Percentiles rank a stretch among this genome's conserved stretches.
phyloP scores from a whole-genome alignment of 345 rosid species.

The Erysimum cheiranthoides region DNA sequence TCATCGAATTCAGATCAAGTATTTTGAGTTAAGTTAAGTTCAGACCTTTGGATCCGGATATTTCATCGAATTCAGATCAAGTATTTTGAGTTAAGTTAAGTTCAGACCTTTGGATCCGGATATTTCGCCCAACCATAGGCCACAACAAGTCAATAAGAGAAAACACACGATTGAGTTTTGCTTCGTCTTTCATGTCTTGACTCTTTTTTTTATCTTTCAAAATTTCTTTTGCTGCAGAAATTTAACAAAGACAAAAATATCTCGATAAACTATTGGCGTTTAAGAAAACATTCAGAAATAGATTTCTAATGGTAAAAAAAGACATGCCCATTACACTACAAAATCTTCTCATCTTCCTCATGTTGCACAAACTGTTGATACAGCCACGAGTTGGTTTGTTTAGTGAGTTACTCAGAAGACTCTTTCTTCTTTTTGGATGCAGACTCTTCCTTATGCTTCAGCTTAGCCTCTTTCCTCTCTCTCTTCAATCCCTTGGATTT shows the following conservation, averaged over 20 bases:
- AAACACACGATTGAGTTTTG: too few relatives aligned
- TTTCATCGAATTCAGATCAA: too few relatives aligned
- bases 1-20: too few relatives aligned
- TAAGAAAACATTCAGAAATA: slow-evolving; percentile 15
- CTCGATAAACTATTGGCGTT: slow-evolving; percentile 26
- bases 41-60: too few relatives aligned
- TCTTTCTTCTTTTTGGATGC: slow-evolving; percentile 69
- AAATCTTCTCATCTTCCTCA: slow-evolving; percentile 24
- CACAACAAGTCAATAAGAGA: too few relatives aligned
- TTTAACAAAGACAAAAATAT: slow-evolving; percentile 1
- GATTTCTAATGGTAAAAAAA: slow-evolving; percentile 5
- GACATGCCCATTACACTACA: slow-evolving; percentile 28
- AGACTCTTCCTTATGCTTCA: slow-evolving; percentile 49
- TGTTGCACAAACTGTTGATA: slow-evolving; percentile 13
- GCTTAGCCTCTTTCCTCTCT: slow-evolving; percentile 84
- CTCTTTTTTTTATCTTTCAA: background rate
- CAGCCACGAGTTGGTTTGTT: background rate
- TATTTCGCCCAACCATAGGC: too few relatives aligned
- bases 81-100: too few relatives aligned
- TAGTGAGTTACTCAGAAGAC: slow-evolving; percentile 45
- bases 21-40: too few relatives aligned
- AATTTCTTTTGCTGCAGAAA: slow-evolving; percentile 1
- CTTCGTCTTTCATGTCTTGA: background rate
- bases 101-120: too few relatives aligned
- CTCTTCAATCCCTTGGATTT: slow-evolving; percentile 91